Evolutionary conservation across 1,139 yeast genomes (phyloP).

Genomic region (Nadsonia commutata): DNA sequence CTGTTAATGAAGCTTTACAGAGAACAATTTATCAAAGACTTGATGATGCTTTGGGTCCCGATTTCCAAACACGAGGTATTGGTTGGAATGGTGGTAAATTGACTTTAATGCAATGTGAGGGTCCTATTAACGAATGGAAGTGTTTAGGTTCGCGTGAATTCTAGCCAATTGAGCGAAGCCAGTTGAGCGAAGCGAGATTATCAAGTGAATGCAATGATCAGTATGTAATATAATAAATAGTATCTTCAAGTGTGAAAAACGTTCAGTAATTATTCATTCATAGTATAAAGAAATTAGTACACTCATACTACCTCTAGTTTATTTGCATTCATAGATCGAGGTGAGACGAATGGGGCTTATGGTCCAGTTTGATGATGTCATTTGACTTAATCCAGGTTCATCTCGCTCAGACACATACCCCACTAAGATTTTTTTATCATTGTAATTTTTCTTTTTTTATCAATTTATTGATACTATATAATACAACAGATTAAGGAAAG

Average conservation of each 20-base stretch:
- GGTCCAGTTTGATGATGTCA: no score
- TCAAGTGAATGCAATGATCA: conserved; percentile 1
- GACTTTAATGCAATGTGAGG: conserved; percentile 59
- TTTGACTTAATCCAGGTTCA: no score
- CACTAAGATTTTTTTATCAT: no score
- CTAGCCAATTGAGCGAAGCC: not conserved
- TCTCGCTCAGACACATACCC: no score
- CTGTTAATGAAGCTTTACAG: conserved; percentile 56
- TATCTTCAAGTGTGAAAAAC: not conserved
- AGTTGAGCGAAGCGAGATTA: not conserved
- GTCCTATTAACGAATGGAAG: conserved; percentile 60
- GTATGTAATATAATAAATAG: not conserved
- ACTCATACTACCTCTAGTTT: no score
- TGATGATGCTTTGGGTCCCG: conserved; percentile 48
- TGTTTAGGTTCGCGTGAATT: conserved; percentile 36
- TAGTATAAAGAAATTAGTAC: not conserved
- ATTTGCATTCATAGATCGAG: no score
- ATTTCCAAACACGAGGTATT: conserved; percentile 25
- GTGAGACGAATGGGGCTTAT: no score
- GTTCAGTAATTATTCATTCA: not conserved
- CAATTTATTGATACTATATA: no score
- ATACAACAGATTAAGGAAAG: not conserved
- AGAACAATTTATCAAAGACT: conserved; percentile 56
- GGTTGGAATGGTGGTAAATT: conserved; percentile 59
- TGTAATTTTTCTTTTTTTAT: no score